Evolutionary conservation across 345 rosid species (phyloP).

Genomic region (Eucalyptus erythrocorys): DNA sequence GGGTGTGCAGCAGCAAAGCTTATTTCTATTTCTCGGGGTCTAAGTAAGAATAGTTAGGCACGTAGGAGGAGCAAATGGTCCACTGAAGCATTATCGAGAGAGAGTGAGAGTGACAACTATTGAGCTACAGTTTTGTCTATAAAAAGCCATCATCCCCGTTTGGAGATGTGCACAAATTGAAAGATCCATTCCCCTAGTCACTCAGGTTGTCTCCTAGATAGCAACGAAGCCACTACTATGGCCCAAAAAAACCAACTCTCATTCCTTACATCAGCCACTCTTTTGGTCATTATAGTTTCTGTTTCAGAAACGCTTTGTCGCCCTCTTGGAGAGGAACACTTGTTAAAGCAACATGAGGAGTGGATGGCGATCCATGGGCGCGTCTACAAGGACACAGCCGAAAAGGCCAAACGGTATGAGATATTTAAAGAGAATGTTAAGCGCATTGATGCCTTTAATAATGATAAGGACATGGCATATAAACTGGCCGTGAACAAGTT

Average conservation of each 20-base stretch:
- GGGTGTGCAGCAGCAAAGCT: background rate
- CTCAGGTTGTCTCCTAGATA: background rate
- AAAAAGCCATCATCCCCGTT: background rate
- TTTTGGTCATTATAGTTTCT: no score
- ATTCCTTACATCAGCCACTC: no score
- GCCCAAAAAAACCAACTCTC: no score
- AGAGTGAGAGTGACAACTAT: background rate
- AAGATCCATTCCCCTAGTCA: background rate
- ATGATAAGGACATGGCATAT: background rate
- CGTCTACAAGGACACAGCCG: slow-evolving; percentile 10
- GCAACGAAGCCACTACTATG: background rate
- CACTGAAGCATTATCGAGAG: background rate
- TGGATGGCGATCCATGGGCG: slow-evolving; percentile 23
- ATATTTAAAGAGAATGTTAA: slow-evolving; percentile 27
- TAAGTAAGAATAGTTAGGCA: background rate
- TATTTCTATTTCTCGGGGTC: slow-evolving; percentile 4
- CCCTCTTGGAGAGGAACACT: slow-evolving; percentile 7
- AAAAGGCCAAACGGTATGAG: slow-evolving; percentile 12
- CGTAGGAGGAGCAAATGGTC: background rate
- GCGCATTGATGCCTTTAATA: slow-evolving; percentile 21
- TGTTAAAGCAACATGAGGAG: slow-evolving; percentile 12
- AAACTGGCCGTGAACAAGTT: slow-evolving; percentile 29
- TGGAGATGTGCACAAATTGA: background rate
- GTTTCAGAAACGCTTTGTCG: background rate
- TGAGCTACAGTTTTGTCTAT: background rate